Evolutionary conservation across 345 rosid genomes (phyloP), one percentile per base, ranked within the genome.

Genomic region (Limnanthes douglasii): DNA sequence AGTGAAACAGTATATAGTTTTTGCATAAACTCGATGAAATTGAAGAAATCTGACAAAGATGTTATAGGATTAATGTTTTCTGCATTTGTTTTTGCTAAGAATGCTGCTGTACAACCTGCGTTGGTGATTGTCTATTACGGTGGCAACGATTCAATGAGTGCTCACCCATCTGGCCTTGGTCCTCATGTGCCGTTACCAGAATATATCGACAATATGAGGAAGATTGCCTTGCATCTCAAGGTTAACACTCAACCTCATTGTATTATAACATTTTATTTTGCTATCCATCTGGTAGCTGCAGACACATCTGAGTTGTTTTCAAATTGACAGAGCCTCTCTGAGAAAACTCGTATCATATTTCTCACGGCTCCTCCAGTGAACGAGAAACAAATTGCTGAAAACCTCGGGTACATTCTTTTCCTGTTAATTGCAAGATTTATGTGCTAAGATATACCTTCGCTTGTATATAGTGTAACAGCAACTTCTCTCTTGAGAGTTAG

Each of bases 61-160:
- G n/a, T n/a, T n/a, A n/a, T n/a, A n/a, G n/a, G n/a, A n/a, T n/a
- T n/a, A n/a, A n/a, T n/a, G n/a, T n/a, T n/a, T n/a, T 32, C 32
- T 12, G 15, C 9, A 12, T 8, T 41, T 1, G 13, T 31, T 6
- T 37, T 7, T 21, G 13, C n/a, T 27, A 52, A 88, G 97, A 72
- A 72, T 50, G 80, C 75, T 59, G 34, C 41, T 5, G 41, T 48
- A 23, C 95, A 83, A 43, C 97, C 97, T 29, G 59, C 86, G 3
- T 52, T 88, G 66, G 93, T 88, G 48, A 72, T 88, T 23, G 86
- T 88, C 18, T 88, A 88, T 60, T 83, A 83, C 17, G 95, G 97
- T 39, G 97, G 97, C 28, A 88, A 88, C 24, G 97, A 88, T 54
- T 83, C 97, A 15, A 42, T 42, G 68, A 56, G 32, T 15, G 72